A percentile compares a stretch with the other conserved stretches of the same genome.
Conservation (phyloP, 495 filamentous ascomycete genomes). For the Daldinia childiae region DNA sequence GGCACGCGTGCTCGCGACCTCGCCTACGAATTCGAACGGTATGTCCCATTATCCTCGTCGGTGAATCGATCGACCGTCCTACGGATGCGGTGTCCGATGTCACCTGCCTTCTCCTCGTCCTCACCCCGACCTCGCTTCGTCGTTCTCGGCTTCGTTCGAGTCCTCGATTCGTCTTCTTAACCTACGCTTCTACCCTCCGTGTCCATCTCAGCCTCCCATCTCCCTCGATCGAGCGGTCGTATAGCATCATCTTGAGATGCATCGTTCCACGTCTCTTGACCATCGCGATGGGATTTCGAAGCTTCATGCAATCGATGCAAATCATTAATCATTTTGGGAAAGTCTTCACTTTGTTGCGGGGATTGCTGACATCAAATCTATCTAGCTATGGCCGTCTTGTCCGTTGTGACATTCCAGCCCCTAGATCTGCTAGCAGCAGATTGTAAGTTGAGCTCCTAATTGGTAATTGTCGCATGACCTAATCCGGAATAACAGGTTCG, state of each 20-base stretch:
- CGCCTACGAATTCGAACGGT: slow-evolving; percentile 92
- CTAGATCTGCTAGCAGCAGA: slow-evolving; percentile 88
- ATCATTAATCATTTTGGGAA: slow-evolving; percentile 33
- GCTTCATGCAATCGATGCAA: slow-evolving; percentile 43
- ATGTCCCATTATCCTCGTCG: slow-evolving; percentile 66
- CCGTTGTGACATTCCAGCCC: slow-evolving; percentile 97
- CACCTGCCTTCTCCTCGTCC: slow-evolving; percentile 47
- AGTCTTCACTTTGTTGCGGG: slow-evolving; percentile 44
- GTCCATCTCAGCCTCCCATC: slow-evolving; percentile 52
- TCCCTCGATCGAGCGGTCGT: slow-evolving; percentile 68
- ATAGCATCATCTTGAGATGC: slow-evolving; percentile 46
- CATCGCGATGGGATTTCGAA: slow-evolving; percentile 46
- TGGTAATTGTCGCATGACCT: slow-evolving; percentile 10
- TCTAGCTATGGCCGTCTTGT: slow-evolving; percentile 96
- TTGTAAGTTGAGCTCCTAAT: slow-evolving; percentile 74
- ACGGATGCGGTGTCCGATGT: slow-evolving; percentile 49
- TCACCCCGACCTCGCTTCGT: slow-evolving; percentile 45
- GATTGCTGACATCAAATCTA: slow-evolving; percentile 53
- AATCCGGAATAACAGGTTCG: slow-evolving; percentile 72
- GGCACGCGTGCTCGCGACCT: slow-evolving; percentile 99
- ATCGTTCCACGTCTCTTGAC: slow-evolving; percentile 49
- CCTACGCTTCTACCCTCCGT: slow-evolving; percentile 51
- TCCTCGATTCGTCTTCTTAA: slow-evolving; percentile 53
- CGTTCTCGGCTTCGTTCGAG: slow-evolving; percentile 51
- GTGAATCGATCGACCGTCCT: slow-evolving; percentile 49